phyloP scores from a whole-genome alignment of 129 eudicot species.

The Calendula officinalis region DNA sequence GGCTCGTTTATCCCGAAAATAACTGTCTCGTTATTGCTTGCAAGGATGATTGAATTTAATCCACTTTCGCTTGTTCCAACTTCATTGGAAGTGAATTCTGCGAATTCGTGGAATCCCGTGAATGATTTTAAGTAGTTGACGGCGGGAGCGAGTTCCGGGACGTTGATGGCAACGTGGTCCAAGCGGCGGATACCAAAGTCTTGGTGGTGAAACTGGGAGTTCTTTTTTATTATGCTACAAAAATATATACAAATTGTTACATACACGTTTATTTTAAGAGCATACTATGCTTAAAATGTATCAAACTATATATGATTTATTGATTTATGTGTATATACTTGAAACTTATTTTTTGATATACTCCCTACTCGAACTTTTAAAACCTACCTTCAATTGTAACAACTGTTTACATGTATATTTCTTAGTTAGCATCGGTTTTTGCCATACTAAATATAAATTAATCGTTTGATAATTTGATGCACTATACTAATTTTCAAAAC shows the following conservation, averaged over 20 bases:
- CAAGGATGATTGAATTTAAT: slow-evolving; percentile 63
- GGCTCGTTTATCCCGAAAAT: slow-evolving; percentile 77
- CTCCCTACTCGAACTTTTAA: too few relatives aligned
- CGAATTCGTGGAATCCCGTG: slow-evolving; percentile 83
- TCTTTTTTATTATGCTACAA: slow-evolving; percentile 1
- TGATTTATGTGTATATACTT: too few relatives aligned
- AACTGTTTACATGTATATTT: too few relatives aligned
- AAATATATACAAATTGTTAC: background rate
- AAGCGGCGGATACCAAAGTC: slow-evolving; percentile 63
- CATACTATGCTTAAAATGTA: too few relatives aligned
- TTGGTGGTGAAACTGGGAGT: slow-evolving; percentile 25
- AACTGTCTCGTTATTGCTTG: slow-evolving; percentile 65
- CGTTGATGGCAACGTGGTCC: slow-evolving; percentile 83
- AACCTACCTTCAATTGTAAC: too few relatives aligned
- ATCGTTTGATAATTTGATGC: too few relatives aligned
- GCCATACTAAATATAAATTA: too few relatives aligned
- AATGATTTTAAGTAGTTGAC: slow-evolving; percentile 65
- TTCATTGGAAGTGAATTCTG: slow-evolving; percentile 68
- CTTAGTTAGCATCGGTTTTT: too few relatives aligned
- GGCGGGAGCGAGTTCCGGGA: slow-evolving; percentile 53
- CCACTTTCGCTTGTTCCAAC: slow-evolving; percentile 91
- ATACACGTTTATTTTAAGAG: background rate
- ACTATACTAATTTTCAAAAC: too few relatives aligned
- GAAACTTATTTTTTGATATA: too few relatives aligned
- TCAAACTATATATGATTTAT: too few relatives aligned